phyloP scores from a whole-genome alignment of 2,329 filamentous ascomycete genomes.

The Stemphylium vesicarium region DNA sequence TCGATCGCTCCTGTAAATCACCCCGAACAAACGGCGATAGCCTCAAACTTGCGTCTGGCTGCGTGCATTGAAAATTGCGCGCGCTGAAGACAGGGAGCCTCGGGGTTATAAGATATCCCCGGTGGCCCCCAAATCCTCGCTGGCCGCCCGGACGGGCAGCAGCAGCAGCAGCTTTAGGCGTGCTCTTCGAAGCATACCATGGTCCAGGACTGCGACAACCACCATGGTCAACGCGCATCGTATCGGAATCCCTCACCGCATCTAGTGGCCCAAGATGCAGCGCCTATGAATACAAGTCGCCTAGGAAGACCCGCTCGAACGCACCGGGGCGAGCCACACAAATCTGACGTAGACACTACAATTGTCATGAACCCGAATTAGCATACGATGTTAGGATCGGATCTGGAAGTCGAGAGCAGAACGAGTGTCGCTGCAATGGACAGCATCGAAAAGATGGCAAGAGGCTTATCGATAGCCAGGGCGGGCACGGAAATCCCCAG shows the following conservation, averaged over 20 bases:
- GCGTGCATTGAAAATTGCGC: not conserved
- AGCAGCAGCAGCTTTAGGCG: constrained; percentile 1
- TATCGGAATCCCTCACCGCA: not conserved
- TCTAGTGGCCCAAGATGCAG: not conserved
- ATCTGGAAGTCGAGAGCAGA: not conserved
- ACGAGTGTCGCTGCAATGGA: not conserved
- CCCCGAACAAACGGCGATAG: constrained; percentile 4
- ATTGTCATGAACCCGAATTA: not conserved
- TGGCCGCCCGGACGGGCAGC: not conserved
- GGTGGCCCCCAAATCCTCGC: not conserved
- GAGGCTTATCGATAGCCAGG: constrained; percentile 21
- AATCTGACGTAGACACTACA: not conserved
- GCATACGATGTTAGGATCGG: not conserved
- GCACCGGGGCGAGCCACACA: not conserved
- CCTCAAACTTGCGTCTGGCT: not conserved
- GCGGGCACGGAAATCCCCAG: constrained; percentile 5
- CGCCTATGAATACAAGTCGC: not conserved
- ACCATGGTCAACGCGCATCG: not conserved
- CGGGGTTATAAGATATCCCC: not conserved
- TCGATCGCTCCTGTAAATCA: constrained; percentile 15
- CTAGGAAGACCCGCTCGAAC: not conserved
- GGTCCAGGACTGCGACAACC: not conserved
- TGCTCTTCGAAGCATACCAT: not conserved
- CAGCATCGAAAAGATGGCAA: constrained; percentile 10
- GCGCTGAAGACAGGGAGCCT: not conserved